Evolutionary conservation across 176 grass and related monocot genomes (phyloP).

Genomic region (Oryza meyeriana): DNA sequence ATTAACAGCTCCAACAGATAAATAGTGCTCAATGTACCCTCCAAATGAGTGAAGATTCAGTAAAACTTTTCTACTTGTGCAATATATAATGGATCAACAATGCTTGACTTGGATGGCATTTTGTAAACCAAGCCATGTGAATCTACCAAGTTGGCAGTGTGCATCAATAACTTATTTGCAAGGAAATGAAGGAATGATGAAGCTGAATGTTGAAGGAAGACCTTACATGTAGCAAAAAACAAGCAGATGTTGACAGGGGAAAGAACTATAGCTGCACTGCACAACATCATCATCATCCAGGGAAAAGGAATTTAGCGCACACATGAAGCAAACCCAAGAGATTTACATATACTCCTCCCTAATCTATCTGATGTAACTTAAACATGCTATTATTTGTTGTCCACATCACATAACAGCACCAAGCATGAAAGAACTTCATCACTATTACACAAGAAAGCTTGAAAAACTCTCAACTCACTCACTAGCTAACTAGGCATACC

Average conservation of each 20-base stretch:
- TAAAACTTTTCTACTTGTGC: background rate
- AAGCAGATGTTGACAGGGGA: background rate
- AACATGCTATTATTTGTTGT: slow-evolving; percentile 50
- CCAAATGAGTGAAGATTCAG: background rate
- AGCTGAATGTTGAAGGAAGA: background rate
- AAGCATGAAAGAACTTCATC: slow-evolving; percentile 41
- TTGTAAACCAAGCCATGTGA: background rate
- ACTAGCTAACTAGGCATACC: slow-evolving; percentile 38
- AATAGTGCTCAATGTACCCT: background rate
- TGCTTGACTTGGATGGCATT: background rate
- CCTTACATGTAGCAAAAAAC: background rate
- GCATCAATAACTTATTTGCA: background rate
- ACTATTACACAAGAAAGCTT: slow-evolving; percentile 43
- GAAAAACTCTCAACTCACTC: slow-evolving; percentile 33
- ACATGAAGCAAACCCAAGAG: slow-evolving; percentile 14
- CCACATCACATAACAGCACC: slow-evolving; percentile 57
- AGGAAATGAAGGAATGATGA: background rate
- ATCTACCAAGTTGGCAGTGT: background rate
- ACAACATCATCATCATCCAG: background rate
- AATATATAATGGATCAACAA: background rate
- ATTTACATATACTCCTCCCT: slow-evolving; percentile 46
- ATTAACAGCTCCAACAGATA: no score
- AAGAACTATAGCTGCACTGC: background rate
- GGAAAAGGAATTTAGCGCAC: slow-evolving; percentile 23
- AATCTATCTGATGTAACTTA: slow-evolving; percentile 41